phyloP scores from a whole-genome alignment of 169 alveolate species.

The Besnoitia besnoiti region DNA sequence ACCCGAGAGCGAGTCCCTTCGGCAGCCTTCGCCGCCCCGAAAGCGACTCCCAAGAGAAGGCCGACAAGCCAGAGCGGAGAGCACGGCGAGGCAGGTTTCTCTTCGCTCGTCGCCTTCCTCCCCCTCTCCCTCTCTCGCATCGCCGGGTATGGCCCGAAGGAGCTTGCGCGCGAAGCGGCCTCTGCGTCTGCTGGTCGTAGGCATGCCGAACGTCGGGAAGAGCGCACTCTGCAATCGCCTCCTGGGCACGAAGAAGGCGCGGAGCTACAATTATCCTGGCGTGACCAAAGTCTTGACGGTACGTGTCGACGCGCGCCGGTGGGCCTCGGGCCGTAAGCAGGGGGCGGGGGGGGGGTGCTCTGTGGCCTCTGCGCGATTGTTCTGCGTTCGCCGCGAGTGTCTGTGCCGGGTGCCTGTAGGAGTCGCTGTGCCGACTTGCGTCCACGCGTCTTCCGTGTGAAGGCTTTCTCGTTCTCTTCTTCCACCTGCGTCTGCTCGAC shows the following conservation, averaged over 20 bases:
- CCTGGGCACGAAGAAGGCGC: slow-evolving; percentile 77
- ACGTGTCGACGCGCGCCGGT: too few species aligned
- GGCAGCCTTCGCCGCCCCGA: neutral
- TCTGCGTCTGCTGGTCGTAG: slow-evolving; percentile 80
- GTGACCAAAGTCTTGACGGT: slow-evolving; percentile 69
- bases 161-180: slow-evolving; percentile 68
- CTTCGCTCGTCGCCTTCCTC: neutral
- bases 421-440: too few species aligned
- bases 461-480: too few species aligned
- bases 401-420: too few species aligned
- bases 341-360: too few species aligned
- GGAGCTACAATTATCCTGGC: slow-evolving; percentile 82
- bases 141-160: neutral
- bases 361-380: too few species aligned
- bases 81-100: too few species aligned
- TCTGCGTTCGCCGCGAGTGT: too few species aligned
- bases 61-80: neutral
- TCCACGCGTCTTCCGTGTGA: too few species aligned
- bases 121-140: neutral
- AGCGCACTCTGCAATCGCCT: slow-evolving; percentile 81
- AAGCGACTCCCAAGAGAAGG: neutral
- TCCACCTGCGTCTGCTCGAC: too few species aligned
- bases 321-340: too few species aligned
- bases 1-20: neutral
- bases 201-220: slow-evolving; percentile 87